Conservation (phyloP, 352 stramenopile genomes). For the Phytophthora ramorum region DNA sequence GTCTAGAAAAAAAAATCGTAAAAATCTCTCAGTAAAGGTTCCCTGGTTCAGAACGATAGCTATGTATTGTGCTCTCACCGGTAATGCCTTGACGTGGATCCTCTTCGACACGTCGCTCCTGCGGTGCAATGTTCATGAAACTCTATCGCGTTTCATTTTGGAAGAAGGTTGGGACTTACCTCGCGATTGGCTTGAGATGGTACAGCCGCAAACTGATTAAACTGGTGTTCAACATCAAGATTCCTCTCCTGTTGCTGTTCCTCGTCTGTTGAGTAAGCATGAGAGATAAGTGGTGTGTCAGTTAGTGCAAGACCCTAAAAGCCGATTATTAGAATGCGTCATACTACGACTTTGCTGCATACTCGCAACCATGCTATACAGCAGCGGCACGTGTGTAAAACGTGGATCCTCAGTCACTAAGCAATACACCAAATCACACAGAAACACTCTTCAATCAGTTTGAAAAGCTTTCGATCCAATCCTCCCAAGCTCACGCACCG, state of each 20-base stretch:
- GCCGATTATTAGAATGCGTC: not conserved
- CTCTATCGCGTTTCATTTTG: not conserved
- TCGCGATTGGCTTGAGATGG: constrained; percentile 16
- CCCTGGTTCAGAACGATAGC: not conserved
- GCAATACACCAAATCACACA: not conserved
- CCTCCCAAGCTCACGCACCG: constrained; percentile 33
- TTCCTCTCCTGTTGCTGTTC: constrained; percentile 27
- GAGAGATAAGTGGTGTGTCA: not conserved
- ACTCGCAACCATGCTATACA: constrained; percentile 82
- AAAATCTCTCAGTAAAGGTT: not conserved
- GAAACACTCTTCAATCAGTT: not conserved
- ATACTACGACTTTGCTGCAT: constrained; percentile 52
- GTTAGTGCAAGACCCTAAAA: not conserved
- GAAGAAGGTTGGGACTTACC: not conserved
- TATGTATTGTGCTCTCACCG: constrained; percentile 6
- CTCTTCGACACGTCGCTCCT: constrained; percentile 28
- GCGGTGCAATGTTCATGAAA: not conserved
- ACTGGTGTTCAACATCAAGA: constrained; percentile 26
- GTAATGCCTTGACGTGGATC: constrained; percentile 10
- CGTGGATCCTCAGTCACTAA: constrained; percentile 69
- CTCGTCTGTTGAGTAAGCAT: constrained; percentile 7
- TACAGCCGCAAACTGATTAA: constrained; percentile 30
- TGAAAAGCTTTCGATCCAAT: not conserved
- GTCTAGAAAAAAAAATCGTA: constrained; percentile 15
- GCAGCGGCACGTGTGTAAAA: constrained; percentile 76